Conservation (phyloP, 192 early-diverging fungal genomes). For the Chytriomyces hyalinus region DNA sequence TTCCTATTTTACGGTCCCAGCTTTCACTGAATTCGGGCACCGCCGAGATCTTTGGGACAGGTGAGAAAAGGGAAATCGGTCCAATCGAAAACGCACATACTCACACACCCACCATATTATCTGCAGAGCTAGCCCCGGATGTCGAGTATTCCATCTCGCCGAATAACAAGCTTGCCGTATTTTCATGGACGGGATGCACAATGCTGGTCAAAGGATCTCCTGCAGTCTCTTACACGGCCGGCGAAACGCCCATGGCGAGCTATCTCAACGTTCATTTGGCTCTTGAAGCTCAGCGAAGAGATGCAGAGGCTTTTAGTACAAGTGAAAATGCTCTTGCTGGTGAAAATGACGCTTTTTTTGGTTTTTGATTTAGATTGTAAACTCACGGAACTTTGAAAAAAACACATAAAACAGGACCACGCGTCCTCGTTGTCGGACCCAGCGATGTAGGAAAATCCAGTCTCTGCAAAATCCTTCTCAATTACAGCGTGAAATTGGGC, state of each 20-base stretch:
- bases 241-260: constrained; percentile 93
- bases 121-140: constrained; percentile 78
- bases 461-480: constrained; percentile 81
- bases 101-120: background rate
- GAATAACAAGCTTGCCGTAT: constrained; percentile 85
- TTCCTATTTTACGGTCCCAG: constrained; percentile 52
- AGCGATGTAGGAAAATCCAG: constrained; percentile 93
- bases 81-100: background rate
- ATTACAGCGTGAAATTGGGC: constrained; percentile 80
- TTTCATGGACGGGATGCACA: constrained; percentile 90
- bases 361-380: too few relatives aligned
- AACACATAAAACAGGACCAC: background rate
- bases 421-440: constrained; percentile 87
- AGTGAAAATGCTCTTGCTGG: constrained; percentile 14
- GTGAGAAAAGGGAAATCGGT: background rate
- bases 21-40: constrained; percentile 58
- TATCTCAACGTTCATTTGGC: constrained; percentile 90
- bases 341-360: background rate
- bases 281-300: constrained; percentile 73
- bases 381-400: too few relatives aligned
- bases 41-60: constrained; percentile 92
- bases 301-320: constrained; percentile 10
- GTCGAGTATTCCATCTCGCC: constrained; percentile 73
- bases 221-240: constrained; percentile 53
- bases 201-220: constrained; percentile 53